These are phyloP conservation scores for Coemansia sp. DNA, from an alignment of 192 early-diverging fungal species.

Conservation along the genomic window DNA sequence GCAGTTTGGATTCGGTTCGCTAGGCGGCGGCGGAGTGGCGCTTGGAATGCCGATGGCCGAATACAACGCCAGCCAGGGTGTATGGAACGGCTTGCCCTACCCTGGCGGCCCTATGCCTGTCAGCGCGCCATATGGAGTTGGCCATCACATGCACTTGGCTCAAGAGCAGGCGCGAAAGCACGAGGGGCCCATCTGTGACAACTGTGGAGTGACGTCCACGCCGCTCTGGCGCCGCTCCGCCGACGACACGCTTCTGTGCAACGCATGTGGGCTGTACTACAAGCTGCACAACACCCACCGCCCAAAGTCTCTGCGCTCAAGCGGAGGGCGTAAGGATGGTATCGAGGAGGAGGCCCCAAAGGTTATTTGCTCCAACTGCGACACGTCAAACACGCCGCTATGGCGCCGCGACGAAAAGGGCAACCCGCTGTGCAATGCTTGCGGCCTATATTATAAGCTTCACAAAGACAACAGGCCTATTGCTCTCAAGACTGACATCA, in stretches of 20 bases:
- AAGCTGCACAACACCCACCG: slow-evolving; percentile 87
- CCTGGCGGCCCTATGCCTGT: slow-evolving; percentile 28
- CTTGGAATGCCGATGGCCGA: slow-evolving; percentile 41
- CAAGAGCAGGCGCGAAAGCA: slow-evolving; percentile 28
- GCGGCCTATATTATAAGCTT: slow-evolving; percentile 92
- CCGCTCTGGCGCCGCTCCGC: slow-evolving; percentile 87
- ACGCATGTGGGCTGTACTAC: slow-evolving; percentile 94
- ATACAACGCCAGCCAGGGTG: slow-evolving; percentile 21
- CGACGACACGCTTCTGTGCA: slow-evolving; percentile 87
- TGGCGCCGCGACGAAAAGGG: slow-evolving; percentile 91
- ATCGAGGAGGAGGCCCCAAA: slow-evolving; percentile 36
- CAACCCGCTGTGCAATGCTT: slow-evolving; percentile 95
- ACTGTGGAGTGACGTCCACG: slow-evolving; percentile 80
- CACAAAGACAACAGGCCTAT: slow-evolving; percentile 88
- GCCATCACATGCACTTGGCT: slow-evolving; percentile 4
- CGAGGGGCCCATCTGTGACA: slow-evolving; percentile 57
- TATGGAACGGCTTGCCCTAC: slow-evolving; percentile 41
- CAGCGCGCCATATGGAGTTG: slow-evolving; percentile 26
- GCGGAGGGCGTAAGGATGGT: slow-evolving; percentile 59
- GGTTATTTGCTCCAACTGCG: slow-evolving; percentile 71
- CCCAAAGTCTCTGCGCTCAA: slow-evolving; percentile 78
- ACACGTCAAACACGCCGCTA: slow-evolving; percentile 82
- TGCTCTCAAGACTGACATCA: slow-evolving; percentile 88
- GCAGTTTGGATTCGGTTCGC: slow-evolving; percentile 40
- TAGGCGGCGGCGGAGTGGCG: slow-evolving; percentile 16